Percentiles rank a stretch among this genome's conserved stretches.
phyloP scores from a whole-genome alignment of 805 yeast species.

The Kodamaea lidongshanica region DNA sequence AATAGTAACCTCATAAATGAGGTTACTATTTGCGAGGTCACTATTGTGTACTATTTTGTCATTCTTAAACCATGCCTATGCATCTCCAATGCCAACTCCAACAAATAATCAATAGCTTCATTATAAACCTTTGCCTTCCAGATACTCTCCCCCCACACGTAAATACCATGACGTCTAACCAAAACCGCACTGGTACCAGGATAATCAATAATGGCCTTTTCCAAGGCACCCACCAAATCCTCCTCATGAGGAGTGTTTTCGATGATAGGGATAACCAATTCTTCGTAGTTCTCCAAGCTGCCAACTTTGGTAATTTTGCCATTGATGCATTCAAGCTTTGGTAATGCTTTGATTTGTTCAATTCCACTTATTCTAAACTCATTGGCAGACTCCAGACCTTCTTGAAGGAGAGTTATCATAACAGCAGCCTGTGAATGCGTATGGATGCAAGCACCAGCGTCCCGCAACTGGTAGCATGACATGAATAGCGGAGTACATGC shows the following conservation, averaged over 20 bases:
- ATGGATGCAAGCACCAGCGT: slow-evolving; percentile 90
- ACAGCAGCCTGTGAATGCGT: slow-evolving; percentile 92
- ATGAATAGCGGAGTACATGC: slow-evolving; percentile 89
- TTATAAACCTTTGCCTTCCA: slow-evolving; percentile 92
- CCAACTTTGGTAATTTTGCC: slow-evolving; percentile 54
- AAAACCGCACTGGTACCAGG: slow-evolving; percentile 81
- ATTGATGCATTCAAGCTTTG: slow-evolving; percentile 37
- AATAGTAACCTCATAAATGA: too few species aligned
- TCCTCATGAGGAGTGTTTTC: slow-evolving; percentile 89
- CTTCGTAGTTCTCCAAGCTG: slow-evolving; percentile 64
- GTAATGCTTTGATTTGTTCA: slow-evolving; percentile 91
- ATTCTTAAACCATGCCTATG: slow-evolving; percentile 61
- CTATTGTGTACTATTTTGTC: too few species aligned
- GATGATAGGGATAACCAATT: slow-evolving; percentile 78
- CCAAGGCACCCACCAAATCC: slow-evolving; percentile 63
- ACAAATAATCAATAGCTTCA: slow-evolving; percentile 85
- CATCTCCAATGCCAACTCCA: slow-evolving; percentile 84
- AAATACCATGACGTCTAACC: slow-evolving; percentile 90
- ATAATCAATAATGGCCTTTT: slow-evolving; percentile 56
- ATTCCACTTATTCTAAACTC: slow-evolving; percentile 73
- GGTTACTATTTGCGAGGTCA: too few species aligned
- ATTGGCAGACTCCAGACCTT: slow-evolving; percentile 42
- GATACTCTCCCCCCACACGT: slow-evolving; percentile 91
- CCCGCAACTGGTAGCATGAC: slow-evolving; percentile 59
- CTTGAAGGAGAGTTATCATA: slow-evolving; percentile 55